These are phyloP conservation scores for Fusarium sp. DNA, from an alignment of 2,329 filamentous ascomycete species.

Conservation along the genomic window DNA sequence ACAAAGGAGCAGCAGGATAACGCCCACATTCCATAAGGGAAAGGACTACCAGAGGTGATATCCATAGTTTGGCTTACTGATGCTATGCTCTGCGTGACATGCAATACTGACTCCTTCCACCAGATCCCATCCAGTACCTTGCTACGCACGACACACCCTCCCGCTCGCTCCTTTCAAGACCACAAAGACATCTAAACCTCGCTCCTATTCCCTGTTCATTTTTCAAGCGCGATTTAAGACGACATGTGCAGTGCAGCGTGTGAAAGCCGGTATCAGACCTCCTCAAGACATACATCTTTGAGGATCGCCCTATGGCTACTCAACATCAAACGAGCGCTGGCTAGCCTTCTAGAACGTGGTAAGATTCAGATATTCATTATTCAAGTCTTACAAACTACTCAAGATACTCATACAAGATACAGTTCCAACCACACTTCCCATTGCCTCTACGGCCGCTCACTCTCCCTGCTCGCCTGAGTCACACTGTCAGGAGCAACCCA, in stretches of 20 bases:
- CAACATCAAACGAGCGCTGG: neutral
- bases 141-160: neutral
- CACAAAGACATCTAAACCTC: neutral
- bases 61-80: neutral
- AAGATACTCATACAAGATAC: conserved; percentile 18
- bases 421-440: neutral
- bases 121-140: neutral
- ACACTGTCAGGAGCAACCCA: conserved; percentile 56
- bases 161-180: neutral
- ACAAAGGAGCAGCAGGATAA: neutral
- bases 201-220: no score
- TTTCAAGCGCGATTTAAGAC: neutral
- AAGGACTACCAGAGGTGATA: neutral
- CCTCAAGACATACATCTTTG: neutral
- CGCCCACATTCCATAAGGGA: neutral
- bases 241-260: neutral
- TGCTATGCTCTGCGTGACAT: neutral
- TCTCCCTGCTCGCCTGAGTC: conserved; percentile 50
- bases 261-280: neutral
- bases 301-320: neutral
- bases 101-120: neutral
- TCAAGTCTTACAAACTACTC: conserved; percentile 23
- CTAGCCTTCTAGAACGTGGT: neutral
- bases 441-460: conserved; percentile 12
- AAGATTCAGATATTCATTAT: conserved; percentile 8